These are phyloP conservation scores for Botryotinia globosa DNA, from an alignment of 2,329 filamentous ascomycete species.

Conservation along the genomic window DNA sequence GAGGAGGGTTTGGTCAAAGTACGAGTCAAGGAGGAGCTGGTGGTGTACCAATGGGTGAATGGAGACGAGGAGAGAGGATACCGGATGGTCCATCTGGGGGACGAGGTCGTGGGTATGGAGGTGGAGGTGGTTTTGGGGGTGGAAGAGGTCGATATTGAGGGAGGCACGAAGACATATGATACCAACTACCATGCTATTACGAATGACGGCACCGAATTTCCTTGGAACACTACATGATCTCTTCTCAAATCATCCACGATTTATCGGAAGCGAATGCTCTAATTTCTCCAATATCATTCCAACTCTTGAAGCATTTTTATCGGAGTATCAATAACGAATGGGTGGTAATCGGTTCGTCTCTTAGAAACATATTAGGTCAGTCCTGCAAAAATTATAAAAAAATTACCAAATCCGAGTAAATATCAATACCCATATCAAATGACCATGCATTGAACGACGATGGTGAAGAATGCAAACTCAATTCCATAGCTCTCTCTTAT, in stretches of 20 bases:
- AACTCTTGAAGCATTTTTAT: not conserved
- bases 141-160: constrained; percentile 42
- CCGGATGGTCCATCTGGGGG: constrained; percentile 49
- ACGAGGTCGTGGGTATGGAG: constrained; percentile 49
- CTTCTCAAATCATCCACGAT: not conserved
- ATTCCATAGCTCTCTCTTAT: not conserved
- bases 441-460: not conserved
- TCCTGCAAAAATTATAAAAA: not conserved
- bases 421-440: not conserved
- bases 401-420: not conserved
- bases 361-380: not conserved
- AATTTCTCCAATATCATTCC: not conserved
- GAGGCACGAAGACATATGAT: constrained; percentile 23
- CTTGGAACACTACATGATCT: not conserved
- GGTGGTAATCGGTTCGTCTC: not conserved
- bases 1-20: constrained; percentile 43
- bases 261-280: not conserved
- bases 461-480: constrained; percentile 2
- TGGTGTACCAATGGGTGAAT: constrained; percentile 53
- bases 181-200: constrained; percentile 21
- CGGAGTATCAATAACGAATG: not conserved
- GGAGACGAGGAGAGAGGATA: constrained; percentile 63
- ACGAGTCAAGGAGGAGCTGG: constrained; percentile 39
- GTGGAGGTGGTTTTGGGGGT: constrained; percentile 46
- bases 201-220: not conserved